Conservation (phyloP, 1,139 yeast genomes). For the Scheffersomyces illinoinensis region DNA sequence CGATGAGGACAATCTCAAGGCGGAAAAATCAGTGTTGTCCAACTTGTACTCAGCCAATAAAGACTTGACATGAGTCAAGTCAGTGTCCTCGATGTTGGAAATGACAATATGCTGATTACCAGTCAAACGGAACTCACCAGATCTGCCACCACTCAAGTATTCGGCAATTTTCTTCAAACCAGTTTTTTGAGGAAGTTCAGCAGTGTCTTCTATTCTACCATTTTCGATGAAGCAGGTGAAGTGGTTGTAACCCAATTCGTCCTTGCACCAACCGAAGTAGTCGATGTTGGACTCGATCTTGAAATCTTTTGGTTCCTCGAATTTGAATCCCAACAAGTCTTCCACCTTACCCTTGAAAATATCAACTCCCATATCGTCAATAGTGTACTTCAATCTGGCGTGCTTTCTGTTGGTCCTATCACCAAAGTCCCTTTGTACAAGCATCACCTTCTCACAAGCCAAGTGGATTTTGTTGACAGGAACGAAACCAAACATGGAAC, state of each 20-base stretch:
- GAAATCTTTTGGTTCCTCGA: constrained; percentile 69
- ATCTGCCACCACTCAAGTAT: constrained; percentile 49
- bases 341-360: constrained; percentile 80
- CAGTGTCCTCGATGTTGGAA: constrained; percentile 70
- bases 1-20: constrained; percentile 84
- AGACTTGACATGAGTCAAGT: constrained; percentile 61
- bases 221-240: constrained; percentile 94
- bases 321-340: constrained; percentile 74
- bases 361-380: constrained; percentile 88
- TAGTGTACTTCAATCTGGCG: constrained; percentile 95
- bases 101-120: constrained; percentile 93
- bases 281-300: constrained; percentile 87
- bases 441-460: constrained; percentile 89
- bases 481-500: constrained; percentile 80
- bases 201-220: constrained; percentile 94
- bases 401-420: constrained; percentile 96
- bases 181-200: constrained; percentile 85
- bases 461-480: constrained; percentile 65
- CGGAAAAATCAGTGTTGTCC: constrained; percentile 83
- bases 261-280: constrained; percentile 92
- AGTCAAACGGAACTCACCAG: constrained; percentile 89
- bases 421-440: constrained; percentile 94
- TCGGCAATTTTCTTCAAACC: constrained; percentile 83
- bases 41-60: constrained; percentile 73
- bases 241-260: constrained; percentile 84